Percentiles rank a stretch among this genome's conserved stretches.
These are phyloP conservation scores for Zoysia pacifica DNA, from an alignment of 176 grass and related monocot species.

Conservation along the genomic window DNA sequence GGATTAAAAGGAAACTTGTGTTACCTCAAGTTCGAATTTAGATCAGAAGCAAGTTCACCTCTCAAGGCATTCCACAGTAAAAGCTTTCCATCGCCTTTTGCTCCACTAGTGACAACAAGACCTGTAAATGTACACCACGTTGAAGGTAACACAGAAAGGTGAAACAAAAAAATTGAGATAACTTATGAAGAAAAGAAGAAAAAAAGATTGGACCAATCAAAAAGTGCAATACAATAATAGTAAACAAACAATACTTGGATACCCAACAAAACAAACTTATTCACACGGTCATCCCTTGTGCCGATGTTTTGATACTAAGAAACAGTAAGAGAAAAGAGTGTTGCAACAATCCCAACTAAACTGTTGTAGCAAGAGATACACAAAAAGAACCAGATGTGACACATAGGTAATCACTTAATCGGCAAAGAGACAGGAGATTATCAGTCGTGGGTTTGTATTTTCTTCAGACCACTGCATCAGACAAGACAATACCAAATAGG, in stretches of 20 bases:
- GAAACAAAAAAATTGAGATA: conserved; percentile 19
- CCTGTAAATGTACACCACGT: conserved; percentile 52
- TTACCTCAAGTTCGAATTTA: conserved; percentile 93
- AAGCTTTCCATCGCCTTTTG: conserved; percentile 95
- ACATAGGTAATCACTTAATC: not conserved
- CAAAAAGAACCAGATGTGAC: not conserved
- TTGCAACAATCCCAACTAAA: conserved; percentile 1
- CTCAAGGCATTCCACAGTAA: conserved; percentile 96
- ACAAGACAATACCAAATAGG: not conserved
- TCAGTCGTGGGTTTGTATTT: not conserved
- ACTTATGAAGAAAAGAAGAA: not conserved
- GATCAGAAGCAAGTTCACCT: conserved; percentile 90
- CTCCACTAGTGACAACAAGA: conserved; percentile 91
- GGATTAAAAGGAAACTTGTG: conserved; percentile 13
- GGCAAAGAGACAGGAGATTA: not conserved
- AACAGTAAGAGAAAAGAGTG: not conserved
- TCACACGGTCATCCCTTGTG: not conserved
- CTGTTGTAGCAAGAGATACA: not conserved
- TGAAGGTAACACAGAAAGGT: conserved; percentile 30
- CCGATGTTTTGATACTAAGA: conserved; percentile 8
- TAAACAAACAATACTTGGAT: not conserved
- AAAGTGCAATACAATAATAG: conserved; percentile 8
- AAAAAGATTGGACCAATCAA: conserved; percentile 14
- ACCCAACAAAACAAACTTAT: not conserved
- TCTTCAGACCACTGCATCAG: not conserved